Evolutionary conservation across 352 stramenopile genomes (phyloP), one percentile per base, ranked within the genome.

Genomic region (Pythium rishiriense): DNA sequence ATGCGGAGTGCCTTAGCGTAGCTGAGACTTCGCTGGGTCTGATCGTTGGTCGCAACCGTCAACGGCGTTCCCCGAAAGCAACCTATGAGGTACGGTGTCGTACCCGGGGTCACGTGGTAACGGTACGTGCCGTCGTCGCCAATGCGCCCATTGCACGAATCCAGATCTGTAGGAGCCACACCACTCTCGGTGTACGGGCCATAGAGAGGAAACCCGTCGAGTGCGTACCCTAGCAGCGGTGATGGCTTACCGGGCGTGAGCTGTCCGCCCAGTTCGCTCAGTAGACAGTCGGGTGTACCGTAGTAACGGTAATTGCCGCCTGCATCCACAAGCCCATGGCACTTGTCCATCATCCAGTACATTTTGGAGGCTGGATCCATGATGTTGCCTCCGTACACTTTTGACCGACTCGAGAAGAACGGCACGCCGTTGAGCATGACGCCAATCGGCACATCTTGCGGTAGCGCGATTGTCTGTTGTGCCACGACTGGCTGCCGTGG

Each of bases 151-250:
- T 91, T 90, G 62, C 85, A 93, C 5, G 48, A 67, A n/a, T 93
- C 85, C 0, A 93, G 58, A 50, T 86, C 79, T 1, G 39, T 78
- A 8, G 85, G 78, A 1, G 66, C n/a, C 6, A 62, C 60, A 2
- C 82, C 81, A 24, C 74, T 73, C 42, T 87, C 78, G 7, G 54
- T 70, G 56, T 81, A 88, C 5, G 74, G 75, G 14, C 81, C 83
- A 21, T 91, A 93, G 11, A 94, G 41, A 17, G 86, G 83, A 49
- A 90, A 94, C 0, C 86, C 86, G 41, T 94, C 86, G 3, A 91
- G 69, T 9, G 81, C 83, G 47, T 85, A 94, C 0, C 86, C 86
- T 11, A 94, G 62, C 4, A 93, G 15, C 21, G 83, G 82, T 3
- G 83, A 91, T 0, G 74, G 74, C 10, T 70, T 61, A 11, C 66